Base-by-base conservation (phyloP, 257 asterid species). In the Nicotiana obtusifolia region DNA sequence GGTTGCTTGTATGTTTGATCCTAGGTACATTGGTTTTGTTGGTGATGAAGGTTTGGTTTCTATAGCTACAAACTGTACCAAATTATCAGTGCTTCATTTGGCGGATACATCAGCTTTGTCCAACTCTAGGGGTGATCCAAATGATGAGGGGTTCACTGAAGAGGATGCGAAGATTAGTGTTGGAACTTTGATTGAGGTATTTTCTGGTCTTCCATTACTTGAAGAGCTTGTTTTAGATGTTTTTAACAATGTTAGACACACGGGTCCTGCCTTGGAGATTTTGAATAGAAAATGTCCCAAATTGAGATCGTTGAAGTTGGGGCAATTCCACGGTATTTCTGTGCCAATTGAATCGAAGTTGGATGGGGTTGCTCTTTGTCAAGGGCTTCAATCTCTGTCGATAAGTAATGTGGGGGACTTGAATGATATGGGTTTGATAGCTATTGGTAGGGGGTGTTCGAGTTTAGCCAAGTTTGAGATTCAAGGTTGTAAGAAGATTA, bases 401-500 rank as follows among this genome's bases (percentile, higher is more conserved):
- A 88, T 96, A 54, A 86, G 91, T 84, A 88, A 87, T 54, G 98
- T 89, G 4, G 96, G 89, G 44, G 98, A 94, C 86, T 84, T 96
- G 86, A 84, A 83, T 35, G 97, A 96, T 81, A 91, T 94, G 97
- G 97, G 98, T n/a, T 84, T 96, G 90, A 94, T 96, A 47, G 98
- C 94, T 28, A 94, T 96, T 37, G 98, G 86, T 17, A 91, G 97
- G 84, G 99, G 99, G 60, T 96, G 99, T 81, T 88, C 88, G 84
- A 89, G 88, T 68, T 83, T 94, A 82, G 75, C 89, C 5, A 89
- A 86, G 90, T 91, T 96, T 75, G 98, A 96, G 84, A 86, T 94
- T 79, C 88, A 86, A 33, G 97, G 99, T 33, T 96, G 98, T 84
- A 89, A 88, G 87, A 89, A 83, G 67, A 88, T 94, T 49, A 93